Evolutionary conservation across 495 filamentous ascomycete genomes (phyloP), one percentile per base, ranked within the genome.

Genomic region (Cercophora samala): DNA sequence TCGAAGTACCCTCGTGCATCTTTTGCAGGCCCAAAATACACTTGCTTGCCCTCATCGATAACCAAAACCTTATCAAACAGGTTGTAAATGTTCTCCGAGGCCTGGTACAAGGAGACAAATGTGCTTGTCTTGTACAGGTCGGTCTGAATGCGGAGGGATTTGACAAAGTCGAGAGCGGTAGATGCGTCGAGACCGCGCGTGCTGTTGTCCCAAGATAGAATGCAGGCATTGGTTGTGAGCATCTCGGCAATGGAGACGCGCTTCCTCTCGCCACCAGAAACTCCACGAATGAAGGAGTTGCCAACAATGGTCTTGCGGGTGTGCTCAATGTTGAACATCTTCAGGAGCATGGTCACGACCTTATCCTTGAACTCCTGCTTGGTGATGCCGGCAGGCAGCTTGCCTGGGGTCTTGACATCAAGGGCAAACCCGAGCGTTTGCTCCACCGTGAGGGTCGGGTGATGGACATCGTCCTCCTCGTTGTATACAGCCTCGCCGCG

Each of bases 11-110:
- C 75, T 62, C 89, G 78, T 6, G 93, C 93, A 69, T 92, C 87
- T 0, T 77, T 73, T 0, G 87, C 75, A 0, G 90, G 88, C 0
- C 93, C 93, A 68, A 92, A 95, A 79, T 90, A 96, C 2, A 95
- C 89, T 73, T 94, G 85, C 17, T 81, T 85, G 18, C 93, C 93
- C 29, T 85, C 83, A 66, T 96, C 90, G 60, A 97, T 90, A 19
- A 96, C 88, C 26, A 94, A 76, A 5, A 95, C 91, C 71, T 95
- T 96, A 79, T 97, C 93, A 69, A 97, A 97, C 58, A 89, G 86
- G 26, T 83, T 84, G 77, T 94, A 96, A 62, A 96, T 96, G 68
- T 86, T 90, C 75, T 96, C 91, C 3, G 87, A 89, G 0, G 92
- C 92, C 71, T 96, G 92, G 70, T 94, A 96, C 1, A 94, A 80